Base-by-base conservation (phyloP, 169 alveolate genomes). In the Hammondia hammondi region DNA sequence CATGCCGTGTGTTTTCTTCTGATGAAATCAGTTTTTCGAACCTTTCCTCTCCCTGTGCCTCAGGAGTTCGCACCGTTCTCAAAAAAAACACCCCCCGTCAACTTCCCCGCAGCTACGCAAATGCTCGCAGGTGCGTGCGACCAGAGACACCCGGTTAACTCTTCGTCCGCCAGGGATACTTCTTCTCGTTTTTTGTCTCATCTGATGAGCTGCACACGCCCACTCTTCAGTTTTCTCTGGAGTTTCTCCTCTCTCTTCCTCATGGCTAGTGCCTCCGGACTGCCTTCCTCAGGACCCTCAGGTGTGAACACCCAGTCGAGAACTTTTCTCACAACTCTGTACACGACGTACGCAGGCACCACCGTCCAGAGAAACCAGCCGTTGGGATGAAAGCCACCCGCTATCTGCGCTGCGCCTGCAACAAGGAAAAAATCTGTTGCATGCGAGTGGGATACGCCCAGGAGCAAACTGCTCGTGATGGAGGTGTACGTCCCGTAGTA, bases 281-380 rank as follows among this genome's bases (percentile, higher is more conserved):
- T 61, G 43, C 70, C 85, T 21, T 57, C 85, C 7, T 35, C 72
- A 3, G 93, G 93, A 52, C 57, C 77, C 35, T 88, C 93, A 17
- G 93, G 93, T 6, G 93, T 88, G 67, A 88, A 88, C 48, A 88
- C 93, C 93, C 93, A 88, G 27, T 35, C 43, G 82, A 88, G 48
- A 14, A 67, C 32, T 7, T 57, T 57, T 24, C 46, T 32, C 9
- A 67, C 57, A 21, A 67, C 70, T 27, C 14, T 21, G 93, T 88
- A 88, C 10, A 88, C n/a, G 14, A 56, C 39, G 67, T 88, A 88
- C 61, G 57, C 72, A 24, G 93, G 93, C 4, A 88, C 93, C 14
- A 39, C 93, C 39, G 48, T 24, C 93, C 93, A 88, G 56, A 88
- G 57, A 14, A 43, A 32, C 93, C 93, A 88, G 35, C 93, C 93